phyloP scores from a whole-genome alignment of 2,329 filamentous ascomycete species.

The Shiraia bambusicola region DNA sequence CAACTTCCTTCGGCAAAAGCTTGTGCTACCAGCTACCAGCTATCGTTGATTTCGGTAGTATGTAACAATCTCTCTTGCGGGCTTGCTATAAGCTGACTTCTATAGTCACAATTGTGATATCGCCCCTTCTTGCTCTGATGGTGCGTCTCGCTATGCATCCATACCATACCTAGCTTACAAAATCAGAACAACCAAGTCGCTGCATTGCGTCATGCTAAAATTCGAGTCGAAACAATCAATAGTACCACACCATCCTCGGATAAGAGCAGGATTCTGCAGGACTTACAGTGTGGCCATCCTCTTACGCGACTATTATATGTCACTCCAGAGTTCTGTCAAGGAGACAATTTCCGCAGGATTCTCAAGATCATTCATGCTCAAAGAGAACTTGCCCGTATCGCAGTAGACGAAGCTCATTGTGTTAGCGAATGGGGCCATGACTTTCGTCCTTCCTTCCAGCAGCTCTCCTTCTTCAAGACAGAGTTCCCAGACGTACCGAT shows the following conservation, averaged over 20 bases:
- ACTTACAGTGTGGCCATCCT: slow-evolving; percentile 86
- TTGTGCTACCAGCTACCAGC: slow-evolving; percentile 91
- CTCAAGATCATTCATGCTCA: slow-evolving; percentile 75
- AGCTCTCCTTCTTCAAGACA: slow-evolving; percentile 80
- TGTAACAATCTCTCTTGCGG: slow-evolving; percentile 41
- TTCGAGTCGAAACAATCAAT: slow-evolving; percentile 84
- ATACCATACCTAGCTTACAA: slow-evolving; percentile 9
- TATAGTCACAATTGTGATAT: slow-evolving; percentile 84
- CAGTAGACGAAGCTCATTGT: slow-evolving; percentile 93
- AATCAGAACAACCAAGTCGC: slow-evolving; percentile 85
- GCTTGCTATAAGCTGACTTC: slow-evolving; percentile 12
- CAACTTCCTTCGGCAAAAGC: slow-evolving; percentile 89
- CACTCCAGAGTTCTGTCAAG: slow-evolving; percentile 84
- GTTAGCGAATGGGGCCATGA: slow-evolving; percentile 99
- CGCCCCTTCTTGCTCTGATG: slow-evolving; percentile 87
- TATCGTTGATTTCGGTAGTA: slow-evolving; percentile 82
- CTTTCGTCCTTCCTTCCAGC: slow-evolving; percentile 89
- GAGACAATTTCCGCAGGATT: slow-evolving; percentile 73
- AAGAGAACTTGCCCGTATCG: slow-evolving; percentile 81
- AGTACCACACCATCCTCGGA: slow-evolving; percentile 71
- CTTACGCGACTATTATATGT: slow-evolving; percentile 83
- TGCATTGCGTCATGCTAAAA: slow-evolving; percentile 69
- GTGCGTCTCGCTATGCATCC: slow-evolving; percentile 47
- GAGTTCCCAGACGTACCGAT: slow-evolving; percentile 84
- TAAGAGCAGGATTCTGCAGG: slow-evolving; percentile 69